These are phyloP conservation scores for Nitzschia sp. DNA, from an alignment of 108 stramenopile species.

Conservation along the genomic window DNA sequence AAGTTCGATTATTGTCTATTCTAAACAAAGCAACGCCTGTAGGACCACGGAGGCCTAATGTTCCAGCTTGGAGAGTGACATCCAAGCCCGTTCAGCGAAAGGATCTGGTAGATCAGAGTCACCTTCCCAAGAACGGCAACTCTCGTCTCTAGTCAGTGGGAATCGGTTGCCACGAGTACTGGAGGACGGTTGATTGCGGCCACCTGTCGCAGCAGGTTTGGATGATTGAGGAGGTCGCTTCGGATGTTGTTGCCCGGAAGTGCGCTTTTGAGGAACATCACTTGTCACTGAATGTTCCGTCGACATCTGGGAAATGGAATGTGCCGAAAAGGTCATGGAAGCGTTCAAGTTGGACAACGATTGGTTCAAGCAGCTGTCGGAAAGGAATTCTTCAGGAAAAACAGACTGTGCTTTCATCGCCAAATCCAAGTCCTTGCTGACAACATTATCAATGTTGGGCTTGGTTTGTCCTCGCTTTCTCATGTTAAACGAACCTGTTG, in stretches of 20 bases:
- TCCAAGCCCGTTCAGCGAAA: too few relatives aligned
- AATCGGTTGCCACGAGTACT: not conserved
- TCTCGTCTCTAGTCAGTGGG: too few relatives aligned
- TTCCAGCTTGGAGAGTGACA: too few relatives aligned
- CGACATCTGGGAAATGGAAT: not conserved
- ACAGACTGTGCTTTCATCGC: conserved; percentile 8
- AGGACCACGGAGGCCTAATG: too few relatives aligned
- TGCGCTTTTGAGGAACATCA: not conserved
- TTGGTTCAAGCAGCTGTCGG: not conserved
- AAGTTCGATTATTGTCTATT: too few relatives aligned
- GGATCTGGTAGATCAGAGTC: conserved; percentile 6
- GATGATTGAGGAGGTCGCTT: not conserved
- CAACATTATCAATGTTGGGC: not conserved
- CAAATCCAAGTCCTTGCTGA: conserved; percentile 6
- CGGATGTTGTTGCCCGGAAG: too few relatives aligned
- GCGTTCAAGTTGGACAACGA: conserved; percentile 5
- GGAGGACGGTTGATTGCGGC: not conserved
- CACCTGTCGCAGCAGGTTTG: not conserved
- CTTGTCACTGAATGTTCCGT: too few relatives aligned
- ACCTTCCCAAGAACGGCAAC: conserved; percentile 9
- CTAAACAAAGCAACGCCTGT: too few relatives aligned
- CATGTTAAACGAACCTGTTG: conserved; percentile 12
- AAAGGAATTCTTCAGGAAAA: not conserved
- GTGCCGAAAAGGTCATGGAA: not conserved
- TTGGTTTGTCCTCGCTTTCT: not conserved